Evolutionary conservation across 176 grass and related monocot species (phyloP), one percentile per base, ranked within the genome.

Genomic region (Musa troglodytarum): DNA sequence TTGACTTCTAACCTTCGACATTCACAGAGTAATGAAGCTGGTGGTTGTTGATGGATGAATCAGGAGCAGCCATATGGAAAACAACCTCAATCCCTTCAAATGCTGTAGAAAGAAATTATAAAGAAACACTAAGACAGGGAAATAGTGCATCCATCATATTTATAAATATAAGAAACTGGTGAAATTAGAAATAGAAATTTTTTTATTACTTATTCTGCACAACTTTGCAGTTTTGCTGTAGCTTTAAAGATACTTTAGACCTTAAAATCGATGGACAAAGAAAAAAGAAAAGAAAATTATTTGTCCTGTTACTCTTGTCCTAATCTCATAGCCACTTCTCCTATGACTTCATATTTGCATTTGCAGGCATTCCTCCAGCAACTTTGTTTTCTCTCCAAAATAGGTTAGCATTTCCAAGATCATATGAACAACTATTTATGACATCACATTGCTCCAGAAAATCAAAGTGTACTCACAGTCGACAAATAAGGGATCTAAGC

Each of bases 51-150:
- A 99, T 92, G 52, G 95, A 99, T 63, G 95, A 99, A 77, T 99
- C 95, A 50, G 95, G 95, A 78, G 95, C 95, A 74, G 95, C 95
- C 95, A 99, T 99, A 78, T 99, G 94, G 83, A 91, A 98, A 78
- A 98, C 90, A 74, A 88, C 88, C 85, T 93, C 90, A 56, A 82
- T 86, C 20, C 94, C 94, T 53, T 91, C 80, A 85, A 90, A 91
- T 87, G 84, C 94, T 98, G 86, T 69, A 87, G 21, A 50, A 10
- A 61, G 63, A 78, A 80, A 76, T 73, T 65, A 76, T 9, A 82
- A n/a, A 75, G 19, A 67, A 73, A 70, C 26, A 52, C 23, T 17
- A 71, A 63, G 58, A 34, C 16, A 1, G 61, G 9, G 6, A 80
- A 51, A 76, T 22, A 53, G 29, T 55, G 65, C 57, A 22, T 74